A percentile compares a stretch with the other conserved stretches of the same genome.
Evolutionary conservation across 768 basidiomycete species (phyloP).

Genomic region (Lentinula sp.): DNA sequence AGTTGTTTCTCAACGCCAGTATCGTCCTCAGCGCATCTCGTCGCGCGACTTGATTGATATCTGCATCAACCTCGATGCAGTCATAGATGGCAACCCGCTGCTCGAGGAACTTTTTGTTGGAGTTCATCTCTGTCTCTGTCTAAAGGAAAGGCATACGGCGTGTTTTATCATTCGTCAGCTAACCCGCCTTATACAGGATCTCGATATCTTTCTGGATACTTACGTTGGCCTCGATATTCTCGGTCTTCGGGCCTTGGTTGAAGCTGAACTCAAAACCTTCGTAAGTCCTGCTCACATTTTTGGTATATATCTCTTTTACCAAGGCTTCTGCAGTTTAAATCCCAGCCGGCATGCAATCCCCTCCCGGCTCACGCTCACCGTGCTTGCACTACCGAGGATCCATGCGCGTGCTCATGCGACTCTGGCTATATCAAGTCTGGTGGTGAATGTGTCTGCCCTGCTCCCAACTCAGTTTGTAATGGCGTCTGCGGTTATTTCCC

Average conservation of each 20-base stretch:
- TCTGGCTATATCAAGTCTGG: background rate
- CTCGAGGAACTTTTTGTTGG: background rate
- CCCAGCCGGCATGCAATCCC: background rate
- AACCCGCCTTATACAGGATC: background rate
- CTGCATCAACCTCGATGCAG: background rate
- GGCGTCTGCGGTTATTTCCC: background rate
- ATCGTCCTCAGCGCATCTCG: background rate
- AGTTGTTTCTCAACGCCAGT: background rate
- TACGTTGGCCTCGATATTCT: background rate
- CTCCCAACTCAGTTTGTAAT: background rate
- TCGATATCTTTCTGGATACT: constrained; percentile 2
- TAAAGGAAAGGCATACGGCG: background rate
- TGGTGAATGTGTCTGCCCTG: background rate
- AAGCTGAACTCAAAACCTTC: background rate
- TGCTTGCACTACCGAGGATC: background rate
- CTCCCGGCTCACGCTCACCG: background rate
- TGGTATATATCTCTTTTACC: background rate
- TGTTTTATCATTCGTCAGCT: background rate
- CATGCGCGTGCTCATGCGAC: background rate
- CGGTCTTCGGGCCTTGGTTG: background rate
- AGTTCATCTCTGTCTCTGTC: constrained; percentile 1
- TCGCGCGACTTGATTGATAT: background rate
- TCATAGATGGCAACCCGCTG: background rate
- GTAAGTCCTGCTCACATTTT: background rate
- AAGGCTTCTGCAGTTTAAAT: background rate